Conservation (phyloP, 2,329 filamentous ascomycete genomes). For the Catunica adiposa region DNA sequence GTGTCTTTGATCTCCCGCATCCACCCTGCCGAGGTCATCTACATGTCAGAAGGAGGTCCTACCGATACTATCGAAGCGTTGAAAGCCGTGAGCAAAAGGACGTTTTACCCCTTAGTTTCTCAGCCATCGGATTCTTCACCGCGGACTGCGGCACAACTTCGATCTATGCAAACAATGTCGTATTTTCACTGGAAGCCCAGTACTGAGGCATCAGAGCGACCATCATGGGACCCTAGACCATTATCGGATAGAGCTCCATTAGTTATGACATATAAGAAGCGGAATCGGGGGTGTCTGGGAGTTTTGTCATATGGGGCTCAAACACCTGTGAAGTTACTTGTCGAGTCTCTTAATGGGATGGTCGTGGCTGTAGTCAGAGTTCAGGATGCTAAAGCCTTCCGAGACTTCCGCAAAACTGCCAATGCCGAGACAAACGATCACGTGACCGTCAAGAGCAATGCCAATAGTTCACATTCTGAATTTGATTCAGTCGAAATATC, state of each 20-base stretch:
- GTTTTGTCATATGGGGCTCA: conserved; percentile 53
- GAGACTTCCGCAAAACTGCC: conserved; percentile 16
- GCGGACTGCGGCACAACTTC: conserved; percentile 47
- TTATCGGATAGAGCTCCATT: conserved; percentile 42
- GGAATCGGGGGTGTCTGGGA: conserved; percentile 39
- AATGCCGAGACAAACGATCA: conserved; percentile 5
- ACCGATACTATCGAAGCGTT: conserved; percentile 39
- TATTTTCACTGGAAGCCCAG: conserved; percentile 45
- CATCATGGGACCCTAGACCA: conserved; percentile 36
- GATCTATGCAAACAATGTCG: conserved; percentile 62
- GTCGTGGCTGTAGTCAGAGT: conserved; percentile 50
- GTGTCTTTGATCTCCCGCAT: conserved; percentile 37
- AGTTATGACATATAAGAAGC: conserved; percentile 41
- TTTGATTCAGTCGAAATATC: conserved; percentile 16
- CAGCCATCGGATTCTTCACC: conserved; percentile 37
- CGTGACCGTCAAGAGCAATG: conserved; percentile 14
- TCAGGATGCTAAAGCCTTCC: conserved; percentile 36
- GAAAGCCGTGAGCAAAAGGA: conserved; percentile 26
- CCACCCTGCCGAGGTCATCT: conserved; percentile 45
- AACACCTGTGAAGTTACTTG: conserved; percentile 38
- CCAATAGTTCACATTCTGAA: neutral
- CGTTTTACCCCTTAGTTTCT: conserved; percentile 39
- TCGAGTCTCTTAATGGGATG: conserved; percentile 53
- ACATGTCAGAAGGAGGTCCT: conserved; percentile 50
- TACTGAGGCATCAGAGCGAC: neutral